Conservation (phyloP, 2,329 filamentous ascomycete species). For the Calonectria hongkongensis region DNA sequence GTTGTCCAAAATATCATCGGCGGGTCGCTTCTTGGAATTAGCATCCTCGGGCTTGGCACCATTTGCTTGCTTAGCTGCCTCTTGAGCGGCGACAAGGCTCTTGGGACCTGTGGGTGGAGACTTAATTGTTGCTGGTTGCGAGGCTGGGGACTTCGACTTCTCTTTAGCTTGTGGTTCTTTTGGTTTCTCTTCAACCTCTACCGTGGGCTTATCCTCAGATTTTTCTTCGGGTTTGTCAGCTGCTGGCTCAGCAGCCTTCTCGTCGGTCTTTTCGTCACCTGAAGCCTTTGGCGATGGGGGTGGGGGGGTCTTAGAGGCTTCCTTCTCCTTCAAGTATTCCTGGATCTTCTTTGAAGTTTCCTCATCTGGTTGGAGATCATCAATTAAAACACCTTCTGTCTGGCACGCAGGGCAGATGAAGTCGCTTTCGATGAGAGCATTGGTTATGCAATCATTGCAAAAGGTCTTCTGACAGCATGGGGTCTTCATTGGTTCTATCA, state of each 20-base stretch:
- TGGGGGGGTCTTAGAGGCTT: conserved; percentile 66
- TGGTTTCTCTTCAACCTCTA: conserved; percentile 43
- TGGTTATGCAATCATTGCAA: conserved; percentile 99
- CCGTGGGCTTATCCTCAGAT: conserved; percentile 60
- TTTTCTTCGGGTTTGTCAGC: conserved; percentile 59
- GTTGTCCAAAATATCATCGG: conserved; percentile 82
- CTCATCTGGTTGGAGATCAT: conserved; percentile 90
- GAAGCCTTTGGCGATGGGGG: conserved; percentile 58
- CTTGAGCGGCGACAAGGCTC: conserved; percentile 56
- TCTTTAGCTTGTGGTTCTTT: conserved; percentile 52
- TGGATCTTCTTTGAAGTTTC: conserved; percentile 87
- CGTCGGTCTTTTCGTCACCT: conserved; percentile 46
- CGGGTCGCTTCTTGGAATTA: conserved; percentile 85
- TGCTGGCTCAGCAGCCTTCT: conserved; percentile 55
- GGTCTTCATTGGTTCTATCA: conserved; percentile 99
- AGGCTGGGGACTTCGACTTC: conserved; percentile 60
- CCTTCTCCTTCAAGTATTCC: conserved; percentile 79
- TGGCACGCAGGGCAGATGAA: conserved; percentile 95
- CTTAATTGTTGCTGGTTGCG: conserved; percentile 48
- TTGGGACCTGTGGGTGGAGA: conserved; percentile 58
- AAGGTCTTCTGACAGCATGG: conserved; percentile 99
- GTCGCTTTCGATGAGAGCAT: conserved; percentile 98
- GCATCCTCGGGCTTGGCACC: conserved; percentile 55
- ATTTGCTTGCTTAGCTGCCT: conserved; percentile 59
- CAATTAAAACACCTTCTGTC: conserved; percentile 92